A percentile compares a stretch with the other conserved stretches of the same genome.
Conservation (phyloP, 2,329 filamentous ascomycete species). For the Cladosporium sp. region DNA sequence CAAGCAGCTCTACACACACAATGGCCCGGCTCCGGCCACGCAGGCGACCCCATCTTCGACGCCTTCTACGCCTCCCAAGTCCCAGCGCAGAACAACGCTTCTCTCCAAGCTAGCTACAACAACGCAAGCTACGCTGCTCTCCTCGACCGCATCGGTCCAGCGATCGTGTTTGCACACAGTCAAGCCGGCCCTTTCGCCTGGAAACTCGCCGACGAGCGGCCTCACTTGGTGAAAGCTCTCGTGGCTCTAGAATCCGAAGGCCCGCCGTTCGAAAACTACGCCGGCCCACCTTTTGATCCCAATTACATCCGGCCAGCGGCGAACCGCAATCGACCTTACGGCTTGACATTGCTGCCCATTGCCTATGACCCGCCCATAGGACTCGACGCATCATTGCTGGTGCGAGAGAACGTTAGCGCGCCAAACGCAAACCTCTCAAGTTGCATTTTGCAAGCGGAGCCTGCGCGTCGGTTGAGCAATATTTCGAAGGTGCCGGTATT, state of each 20-base stretch:
- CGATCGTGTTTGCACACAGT: slow-evolving; percentile 48
- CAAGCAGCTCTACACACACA: slow-evolving; percentile 41
- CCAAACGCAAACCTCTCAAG: slow-evolving; percentile 26
- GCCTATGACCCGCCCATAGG: slow-evolving; percentile 31
- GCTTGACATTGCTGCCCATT: slow-evolving; percentile 32
- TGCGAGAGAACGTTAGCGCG: slow-evolving; percentile 22
- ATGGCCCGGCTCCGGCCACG: slow-evolving; percentile 35
- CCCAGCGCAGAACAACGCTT: slow-evolving; percentile 33
- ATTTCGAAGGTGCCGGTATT: slow-evolving; percentile 46
- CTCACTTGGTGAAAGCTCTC: slow-evolving; percentile 45
- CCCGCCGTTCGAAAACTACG: slow-evolving; percentile 42
- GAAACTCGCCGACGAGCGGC: slow-evolving; percentile 45
- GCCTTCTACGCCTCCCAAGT: slow-evolving; percentile 44
- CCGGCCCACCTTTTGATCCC: slow-evolving; percentile 18
- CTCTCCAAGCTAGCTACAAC: slow-evolving; percentile 26
- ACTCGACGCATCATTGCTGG: slow-evolving; percentile 20
- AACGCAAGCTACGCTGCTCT: slow-evolving; percentile 28
- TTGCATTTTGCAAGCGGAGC: slow-evolving; percentile 38
- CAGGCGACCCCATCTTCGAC: slow-evolving; percentile 47
- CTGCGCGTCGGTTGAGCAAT: slow-evolving; percentile 44
- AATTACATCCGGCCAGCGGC: slow-evolving; percentile 11
- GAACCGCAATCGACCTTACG: slow-evolving; percentile 24
- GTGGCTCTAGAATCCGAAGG: slow-evolving; percentile 51
- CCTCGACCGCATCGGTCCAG: slow-evolving; percentile 39
- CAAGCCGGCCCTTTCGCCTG: slow-evolving; percentile 45